phyloP scores from a whole-genome alignment of 2,329 filamentous ascomycete species.

The Xylaria sp. region DNA sequence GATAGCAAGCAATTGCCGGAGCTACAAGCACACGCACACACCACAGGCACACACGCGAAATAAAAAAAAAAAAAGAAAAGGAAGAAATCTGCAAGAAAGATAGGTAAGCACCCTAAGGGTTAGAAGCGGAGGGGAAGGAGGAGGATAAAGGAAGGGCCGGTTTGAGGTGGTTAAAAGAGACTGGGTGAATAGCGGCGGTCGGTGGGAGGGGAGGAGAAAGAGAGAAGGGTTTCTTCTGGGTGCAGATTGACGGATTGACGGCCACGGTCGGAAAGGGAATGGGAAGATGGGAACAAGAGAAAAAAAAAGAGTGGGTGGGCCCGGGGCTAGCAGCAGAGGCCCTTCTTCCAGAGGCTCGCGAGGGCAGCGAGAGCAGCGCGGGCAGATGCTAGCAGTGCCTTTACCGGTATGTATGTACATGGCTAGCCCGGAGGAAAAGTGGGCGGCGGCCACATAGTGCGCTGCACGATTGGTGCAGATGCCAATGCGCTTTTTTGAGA shows the following conservation, averaged over 20 bases:
- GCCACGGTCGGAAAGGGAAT: slow-evolving; percentile 2
- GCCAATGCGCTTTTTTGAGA: not conserved
- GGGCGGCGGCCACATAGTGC: not conserved
- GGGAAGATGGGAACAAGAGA: not conserved
- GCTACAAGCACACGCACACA: slow-evolving; percentile 16
- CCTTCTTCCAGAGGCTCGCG: too few species aligned
- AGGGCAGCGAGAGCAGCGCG: too few species aligned
- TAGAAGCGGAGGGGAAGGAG: slow-evolving; percentile 29
- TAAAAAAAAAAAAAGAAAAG: slow-evolving; percentile 23
- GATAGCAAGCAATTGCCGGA: slow-evolving; percentile 19
- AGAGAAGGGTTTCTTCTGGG: slow-evolving; percentile 25
- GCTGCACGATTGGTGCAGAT: not conserved
- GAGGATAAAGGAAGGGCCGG: slow-evolving; percentile 33
- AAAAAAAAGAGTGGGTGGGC: slow-evolving; percentile 3
- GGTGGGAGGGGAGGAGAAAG: slow-evolving; percentile 27
- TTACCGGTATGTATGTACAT: not conserved
- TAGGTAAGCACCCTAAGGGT: slow-evolving; percentile 31
- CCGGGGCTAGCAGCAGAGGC: not conserved
- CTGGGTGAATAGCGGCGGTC: slow-evolving; percentile 14
- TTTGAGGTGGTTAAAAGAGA: slow-evolving; percentile 25
- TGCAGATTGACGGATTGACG: not conserved
- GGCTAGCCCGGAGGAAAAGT: not conserved
- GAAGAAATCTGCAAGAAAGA: slow-evolving; percentile 29
- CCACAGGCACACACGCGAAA: slow-evolving; percentile 23
- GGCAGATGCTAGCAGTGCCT: not conserved